Evolutionary conservation across 345 rosid species (phyloP).

Genomic region (Pseudoturritis turrita): DNA sequence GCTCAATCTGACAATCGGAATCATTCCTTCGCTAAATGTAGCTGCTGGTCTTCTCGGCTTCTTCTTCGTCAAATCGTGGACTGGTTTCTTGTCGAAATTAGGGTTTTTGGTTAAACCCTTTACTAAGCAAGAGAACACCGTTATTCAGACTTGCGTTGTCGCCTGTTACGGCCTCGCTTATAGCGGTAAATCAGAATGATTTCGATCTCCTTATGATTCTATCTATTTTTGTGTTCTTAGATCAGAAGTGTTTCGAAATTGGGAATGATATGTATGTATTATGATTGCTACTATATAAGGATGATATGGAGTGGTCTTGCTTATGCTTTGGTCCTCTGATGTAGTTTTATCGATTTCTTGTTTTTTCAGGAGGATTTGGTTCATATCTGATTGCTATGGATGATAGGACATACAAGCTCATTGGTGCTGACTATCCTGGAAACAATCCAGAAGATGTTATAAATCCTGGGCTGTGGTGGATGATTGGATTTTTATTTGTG

Average conservation of each 20-base stretch:
- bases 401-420: slow-evolving; percentile 61
- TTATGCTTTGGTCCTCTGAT: neutral
- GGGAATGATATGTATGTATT: too few relatives aligned
- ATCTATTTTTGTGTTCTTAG: too few relatives aligned
- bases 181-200: slow-evolving; percentile 37
- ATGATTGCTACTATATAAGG: too few relatives aligned
- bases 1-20: slow-evolving; percentile 78
- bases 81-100: slow-evolving; percentile 43
- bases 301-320: neutral
- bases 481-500: slow-evolving; percentile 68
- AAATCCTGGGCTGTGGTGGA: slow-evolving; percentile 78
- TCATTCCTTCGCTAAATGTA: slow-evolving; percentile 76
- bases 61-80: slow-evolving; percentile 88
- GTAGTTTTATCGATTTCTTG: neutral
- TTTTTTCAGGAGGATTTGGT: slow-evolving; percentile 64
- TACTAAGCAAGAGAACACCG: slow-evolving; percentile 87
- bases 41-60: slow-evolving; percentile 83
- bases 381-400: slow-evolving; percentile 78
- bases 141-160: slow-evolving; percentile 85
- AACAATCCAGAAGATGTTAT: slow-evolving; percentile 61
- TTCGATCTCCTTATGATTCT: too few relatives aligned
- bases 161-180: slow-evolving; percentile 89
- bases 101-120: slow-evolving; percentile 59
- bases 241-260: too few relatives aligned
- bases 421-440: slow-evolving; percentile 77